Percentiles rank a stretch among this genome's conserved stretches.
Conservation (phyloP, 1,284 basidiomycete genomes). For the Ganoderma lingzhi region DNA sequence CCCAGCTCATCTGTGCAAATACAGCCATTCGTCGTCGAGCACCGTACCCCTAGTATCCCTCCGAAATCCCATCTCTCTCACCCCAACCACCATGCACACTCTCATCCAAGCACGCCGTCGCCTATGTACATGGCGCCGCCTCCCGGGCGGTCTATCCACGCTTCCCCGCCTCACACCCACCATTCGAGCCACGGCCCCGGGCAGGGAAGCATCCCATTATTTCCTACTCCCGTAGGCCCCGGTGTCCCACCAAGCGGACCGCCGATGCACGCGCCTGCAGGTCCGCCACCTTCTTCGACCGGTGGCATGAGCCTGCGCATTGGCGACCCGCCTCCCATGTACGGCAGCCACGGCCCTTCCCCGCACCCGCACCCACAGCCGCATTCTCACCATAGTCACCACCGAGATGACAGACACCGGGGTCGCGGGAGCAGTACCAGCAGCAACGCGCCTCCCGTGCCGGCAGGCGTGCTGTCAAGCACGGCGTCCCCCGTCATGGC, state of each 20-base stretch:
- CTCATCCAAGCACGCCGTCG: conserved; percentile 34
- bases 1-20: conserved; percentile 21
- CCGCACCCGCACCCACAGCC: conserved; percentile 23
- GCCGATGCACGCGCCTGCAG: conserved; percentile 25
- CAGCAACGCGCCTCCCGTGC: conserved; percentile 20
- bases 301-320: conserved; percentile 28
- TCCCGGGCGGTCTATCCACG: conserved; percentile 21
- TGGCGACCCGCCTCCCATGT: conserved; percentile 42
- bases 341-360: conserved; percentile 31
- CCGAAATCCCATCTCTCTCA: conserved; percentile 4
- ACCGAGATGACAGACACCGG: conserved; percentile 24
- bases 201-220: conserved; percentile 36
- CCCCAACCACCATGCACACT: conserved; percentile 27
- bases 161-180: conserved; percentile 27
- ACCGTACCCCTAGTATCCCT: conserved; percentile 24
- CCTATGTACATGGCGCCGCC: conserved; percentile 41
- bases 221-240: conserved; percentile 38
- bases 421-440: conserved; percentile 29
- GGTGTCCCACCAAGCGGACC: conserved; percentile 30
- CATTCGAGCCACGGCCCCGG: conserved; percentile 29
- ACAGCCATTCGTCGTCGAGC: conserved; percentile 32
- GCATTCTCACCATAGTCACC: conserved; percentile 26
- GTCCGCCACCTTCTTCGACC: conserved; percentile 18
- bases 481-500: conserved; percentile 42
- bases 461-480: conserved; percentile 22